Percentiles rank a stretch among this genome's conserved stretches.
Evolutionary conservation across 352 stramenopile genomes (phyloP).

Genomic region (Pythium guiyangense): DNA sequence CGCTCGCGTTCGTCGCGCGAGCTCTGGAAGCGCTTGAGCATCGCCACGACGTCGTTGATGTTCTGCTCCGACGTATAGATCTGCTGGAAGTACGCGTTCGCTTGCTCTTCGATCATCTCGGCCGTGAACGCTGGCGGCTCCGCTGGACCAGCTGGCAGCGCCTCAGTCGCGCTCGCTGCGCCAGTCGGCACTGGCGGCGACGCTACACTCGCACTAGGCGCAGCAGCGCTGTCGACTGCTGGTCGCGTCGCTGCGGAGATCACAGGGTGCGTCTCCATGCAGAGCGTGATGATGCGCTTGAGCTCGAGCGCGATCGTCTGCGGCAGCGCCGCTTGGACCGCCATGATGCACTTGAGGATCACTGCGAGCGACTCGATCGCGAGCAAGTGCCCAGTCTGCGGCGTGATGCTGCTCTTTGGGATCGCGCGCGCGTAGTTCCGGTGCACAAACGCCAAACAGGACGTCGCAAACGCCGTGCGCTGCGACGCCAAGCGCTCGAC

Average conservation of each 20-base stretch:
- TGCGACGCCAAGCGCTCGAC: slow-evolving; percentile 73
- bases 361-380: slow-evolving; percentile 82
- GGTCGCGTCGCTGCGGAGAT: slow-evolving; percentile 51
- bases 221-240: background rate
- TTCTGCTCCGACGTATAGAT: slow-evolving; percentile 99
- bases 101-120: slow-evolving; percentile 98
- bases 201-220: background rate
- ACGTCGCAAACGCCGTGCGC: slow-evolving; percentile 80
- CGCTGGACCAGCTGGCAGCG: slow-evolving; percentile 10
- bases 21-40: slow-evolving; percentile 98
- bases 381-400: slow-evolving; percentile 71
- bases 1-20: slow-evolving; percentile 95
- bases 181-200: background rate
- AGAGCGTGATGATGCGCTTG: slow-evolving; percentile 77
- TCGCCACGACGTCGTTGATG: slow-evolving; percentile 97
- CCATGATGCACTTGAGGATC: slow-evolving; percentile 82
- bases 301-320: slow-evolving; percentile 72
- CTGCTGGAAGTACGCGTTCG: slow-evolving; percentile 98
- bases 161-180: slow-evolving; percentile 4
- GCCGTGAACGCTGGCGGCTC: slow-evolving; percentile 58
- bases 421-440: slow-evolving; percentile 80
- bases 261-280: slow-evolving; percentile 80
- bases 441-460: slow-evolving; percentile 81
- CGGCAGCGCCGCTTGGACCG: slow-evolving; percentile 62
- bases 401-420: slow-evolving; percentile 77